Evolutionary conservation across 169 alveolate genomes (phyloP).

Genomic region (Eimeria necatrix): DNA sequence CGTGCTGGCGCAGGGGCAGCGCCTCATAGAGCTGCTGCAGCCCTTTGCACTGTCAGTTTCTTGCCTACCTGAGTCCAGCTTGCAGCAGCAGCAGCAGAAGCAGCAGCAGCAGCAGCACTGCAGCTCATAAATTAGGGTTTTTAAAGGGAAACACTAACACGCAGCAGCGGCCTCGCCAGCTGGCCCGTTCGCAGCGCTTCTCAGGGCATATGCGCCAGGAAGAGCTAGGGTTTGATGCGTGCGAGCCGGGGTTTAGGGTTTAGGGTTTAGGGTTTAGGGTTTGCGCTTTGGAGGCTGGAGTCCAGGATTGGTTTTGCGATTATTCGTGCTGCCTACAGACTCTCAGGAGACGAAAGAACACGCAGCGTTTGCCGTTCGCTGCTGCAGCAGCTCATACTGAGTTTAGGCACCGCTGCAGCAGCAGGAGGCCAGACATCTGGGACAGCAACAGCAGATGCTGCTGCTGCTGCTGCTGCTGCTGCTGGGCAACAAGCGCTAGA

Average conservation of each 20-base stretch:
- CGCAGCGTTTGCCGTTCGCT: slow-evolving; percentile 39
- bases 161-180: too few species aligned
- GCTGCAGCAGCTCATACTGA: not conserved
- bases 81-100: not conserved
- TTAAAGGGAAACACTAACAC: too few species aligned
- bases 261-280: slow-evolving; percentile 42
- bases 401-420: not conserved
- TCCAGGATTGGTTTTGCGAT: too few species aligned
- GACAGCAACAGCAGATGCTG: not conserved
- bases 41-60: slow-evolving; percentile 18
- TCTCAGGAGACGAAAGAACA: not conserved
- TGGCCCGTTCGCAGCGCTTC: too few species aligned
- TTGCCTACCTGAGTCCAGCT: not conserved
- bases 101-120: not conserved
- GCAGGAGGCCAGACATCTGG: not conserved
- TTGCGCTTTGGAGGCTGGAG: not conserved
- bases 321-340: not conserved
- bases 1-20: not conserved
- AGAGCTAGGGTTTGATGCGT: too few species aligned
- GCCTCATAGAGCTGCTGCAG: not conserved
- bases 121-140: too few species aligned
- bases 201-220: too few species aligned
- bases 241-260: not conserved
- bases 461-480: not conserved
- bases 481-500: too few species aligned